Base-by-base conservation (phyloP, 257 asterid species). In the Paulownia fortunei region DNA sequence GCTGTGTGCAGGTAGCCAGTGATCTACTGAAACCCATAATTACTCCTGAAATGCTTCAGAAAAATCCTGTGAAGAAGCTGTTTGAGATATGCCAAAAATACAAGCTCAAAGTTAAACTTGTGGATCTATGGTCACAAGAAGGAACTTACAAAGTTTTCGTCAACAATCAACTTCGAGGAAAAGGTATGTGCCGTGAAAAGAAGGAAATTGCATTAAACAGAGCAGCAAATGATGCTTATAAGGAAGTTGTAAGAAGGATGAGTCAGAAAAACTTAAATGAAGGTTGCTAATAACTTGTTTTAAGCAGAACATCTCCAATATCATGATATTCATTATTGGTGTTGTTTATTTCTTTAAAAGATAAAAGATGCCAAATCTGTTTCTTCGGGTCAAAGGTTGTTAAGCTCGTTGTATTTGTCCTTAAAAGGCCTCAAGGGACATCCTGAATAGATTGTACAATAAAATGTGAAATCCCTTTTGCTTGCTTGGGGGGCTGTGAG, bases 191-290 rank as follows among this genome's bases (percentile, higher is more conserved):
- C 86, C 90, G 23, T 54, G 85, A 76, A n/a, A 94, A 92, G 86
- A 94, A 92, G 85, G 93, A 86, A 66, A 78, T 88, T 19, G 96
- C 98, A 0, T 75, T 89, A 23, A 94, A 92, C 46, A 82, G 96
- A 85, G 97, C 98, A 34, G 98, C 98, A 26, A 82, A 88, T 66
- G 83, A 71, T 79, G 98, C 97, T 52, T 94, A 90, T 63, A 77
- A 82, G 26, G 89, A 84, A 84, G 83, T 92, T 64, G 73, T 88
- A 26, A 83, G 84, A 63, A 82, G 46, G 64, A 77, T 87, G 59
- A 80, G 81, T 24, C 59, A 27, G 15, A 36, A 59, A 72, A 81
- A 76, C 46, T 44, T 44, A 27, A 59, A 30, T 69, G 74, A 69
- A 55, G 51, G 21, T 56, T 41, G 69, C 39, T 52, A 47, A n/a